Base-by-base conservation (phyloP, 2,329 filamentous ascomycete genomes). In the Bipolaris gigantea region DNA sequence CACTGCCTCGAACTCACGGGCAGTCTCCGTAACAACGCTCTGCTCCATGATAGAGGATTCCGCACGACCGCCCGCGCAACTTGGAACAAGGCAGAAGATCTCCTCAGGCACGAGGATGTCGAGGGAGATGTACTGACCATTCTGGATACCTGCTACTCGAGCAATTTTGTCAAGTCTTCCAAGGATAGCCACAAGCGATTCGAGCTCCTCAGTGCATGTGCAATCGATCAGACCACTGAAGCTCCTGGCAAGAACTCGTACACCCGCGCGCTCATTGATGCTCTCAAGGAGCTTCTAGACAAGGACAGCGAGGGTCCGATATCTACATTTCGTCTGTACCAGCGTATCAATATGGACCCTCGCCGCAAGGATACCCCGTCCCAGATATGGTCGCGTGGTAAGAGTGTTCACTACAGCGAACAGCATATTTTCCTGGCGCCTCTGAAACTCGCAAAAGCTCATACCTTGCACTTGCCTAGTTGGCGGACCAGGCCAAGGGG, bases 61-160 rank as follows among this genome's bases (percentile, higher is more conserved):
- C 57, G 55, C 10, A 62, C 61, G 15, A 62, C 63, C 13, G 70
- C 66, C 3, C 60, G 61, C n/a, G 67, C 62, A 5, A 74, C 67
- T 16, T 75, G 73, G 72, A 71, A 72, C 52, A 68, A 61, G 32
- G 66, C 63, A 1, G 72, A 76, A 43, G 56, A 69, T 5, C 47
- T 60, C 5, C 56, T 75, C 13, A 56, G 57, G 10, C 48, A 67
- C 1, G 62, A 71, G 0, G 62, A 69, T 7, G 63, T 71, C 0
- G 65, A 73, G 30, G 63, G 62, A 9, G 74, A 76, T 38, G 66
- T 74, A 1, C 55, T 76, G 9, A 70, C 66, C 4, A 75, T 76
- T 15, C 53, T 76, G 9, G 74, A 76, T 48, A 71, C 71, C 0
- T 76, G 74, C 65, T 76, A 70, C 44, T 60, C 72, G 0, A 72